Base-by-base conservation (phyloP, 495 filamentous ascomycete genomes). In the Podospora pseudopauciseta region DNA sequence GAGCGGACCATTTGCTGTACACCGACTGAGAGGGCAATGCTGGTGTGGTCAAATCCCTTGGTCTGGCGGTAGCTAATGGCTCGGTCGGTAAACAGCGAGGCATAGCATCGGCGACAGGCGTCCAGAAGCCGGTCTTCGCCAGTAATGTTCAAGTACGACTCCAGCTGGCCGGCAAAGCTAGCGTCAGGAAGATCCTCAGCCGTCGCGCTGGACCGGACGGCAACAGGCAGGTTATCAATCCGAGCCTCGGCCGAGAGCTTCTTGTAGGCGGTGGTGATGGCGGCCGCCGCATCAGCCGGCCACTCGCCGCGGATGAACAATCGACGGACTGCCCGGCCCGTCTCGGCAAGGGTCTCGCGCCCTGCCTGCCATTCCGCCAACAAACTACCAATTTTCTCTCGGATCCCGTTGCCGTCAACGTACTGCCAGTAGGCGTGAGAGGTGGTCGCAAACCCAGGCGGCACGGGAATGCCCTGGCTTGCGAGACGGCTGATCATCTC, bases 1-100 rank as follows among this genome's bases (percentile, higher is more conserved):
- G 79, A 76, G n/a, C 76, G 76, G 2, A 80, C 78, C 78, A 80
- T 79, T 9, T 69, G 69, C 70, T 80, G 78, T 20, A 80, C 71
- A 1, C 77, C 78, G 28, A 79, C 73, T 0, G 76, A 79, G 2
- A 80, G 72, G 0, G 77, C 78, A 30, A 80, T 68, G 16, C 66
- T 70, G 65, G 71, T 59, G 57, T 78, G 75, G 32, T 77, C 73
- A 64, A 80, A 80, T 3, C 77, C 78, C 61, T 72, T 79, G 28
- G 70, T 64, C 60, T 76, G 77, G 5, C 77, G 77, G 67, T 79
- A 80, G 66, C 71, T 75, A 58, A 78, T 75, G 44, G 77, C 76
- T 32, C 78, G 67, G 62, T 79, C 77, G 0, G 77, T 79, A 59
- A 78, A 80, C 16, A 80, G 73, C 20, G 78, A 79, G 20, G 77